Base-by-base conservation (phyloP, 1,284 basidiomycete species). In the Mycosarcoma mackinlayi region DNA sequence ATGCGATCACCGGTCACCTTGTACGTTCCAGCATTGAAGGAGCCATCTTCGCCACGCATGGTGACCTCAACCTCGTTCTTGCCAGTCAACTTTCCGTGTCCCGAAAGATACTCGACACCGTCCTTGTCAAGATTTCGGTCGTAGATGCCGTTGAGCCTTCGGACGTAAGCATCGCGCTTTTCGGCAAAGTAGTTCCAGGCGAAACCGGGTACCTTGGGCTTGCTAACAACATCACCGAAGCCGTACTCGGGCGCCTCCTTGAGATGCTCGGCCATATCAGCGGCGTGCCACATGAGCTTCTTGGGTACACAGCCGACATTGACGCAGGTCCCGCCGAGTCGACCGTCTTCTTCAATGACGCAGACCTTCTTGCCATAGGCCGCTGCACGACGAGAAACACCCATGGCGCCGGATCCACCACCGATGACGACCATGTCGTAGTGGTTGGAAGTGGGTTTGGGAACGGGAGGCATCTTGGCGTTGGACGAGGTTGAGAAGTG, bases 241-340 rank as follows among this genome's bases (percentile, higher is more conserved):
- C 93, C 90, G 85, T 96, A 98, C 30, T 87, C 84, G 21, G 89
- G 88, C 61, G 86, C 85, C 63, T 91, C 88, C 45, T 88, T 87
- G 42, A 96, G 85, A 78, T 91, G 91, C 78, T 95, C 94, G 37
- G 90, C 71, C 44, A 78, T 68, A 84, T 98, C 95, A 51, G 96
- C 93, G 30, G 95, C 94, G 82, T 98, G 92, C 96, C 96, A 98
- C 96, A 98, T 98, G 66, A 99, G 89, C 91, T 97, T 84, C 64
- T 83, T 76, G 33, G 80, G 80, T 21, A 82, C 80, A 38, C 80
- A 82, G 6, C 92, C 93, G 61, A 95, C 87, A 69, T 88, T 98
- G 66, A 99, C 95, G 81, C 96, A 98, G 33, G 96, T 98, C 40
- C 96, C 96, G 35, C 96, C 96, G 6, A 95, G 87, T 35, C 87